A percentile compares a stretch with the other conserved stretches of the same genome.
phyloP scores from a whole-genome alignment of 306 rosid species.

The Cicer judaicum region DNA sequence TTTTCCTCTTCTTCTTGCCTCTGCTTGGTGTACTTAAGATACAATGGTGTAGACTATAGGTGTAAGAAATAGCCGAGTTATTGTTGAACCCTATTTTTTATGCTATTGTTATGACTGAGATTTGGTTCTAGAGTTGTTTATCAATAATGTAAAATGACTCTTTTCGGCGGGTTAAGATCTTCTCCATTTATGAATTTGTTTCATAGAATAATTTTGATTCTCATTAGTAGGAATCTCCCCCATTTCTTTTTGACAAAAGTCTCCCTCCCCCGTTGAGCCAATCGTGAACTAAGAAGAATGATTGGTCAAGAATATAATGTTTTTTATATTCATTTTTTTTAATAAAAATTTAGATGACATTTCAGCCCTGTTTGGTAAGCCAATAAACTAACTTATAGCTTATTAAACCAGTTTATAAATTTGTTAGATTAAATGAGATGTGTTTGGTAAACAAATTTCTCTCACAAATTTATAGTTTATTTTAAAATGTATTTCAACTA shows the following conservation, averaged over 20 bases:
- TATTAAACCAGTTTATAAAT: too few relatives aligned
- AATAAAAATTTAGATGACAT: too few relatives aligned
- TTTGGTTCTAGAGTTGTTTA: constrained; percentile 2
- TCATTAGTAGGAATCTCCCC: neutral
- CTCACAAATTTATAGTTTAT: too few relatives aligned
- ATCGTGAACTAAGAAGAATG: neutral
- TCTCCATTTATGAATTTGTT: neutral
- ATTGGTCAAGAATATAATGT: neutral
- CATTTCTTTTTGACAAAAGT: neutral
- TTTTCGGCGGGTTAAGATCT: neutral
- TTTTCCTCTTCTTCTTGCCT: neutral
- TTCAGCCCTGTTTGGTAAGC: too few relatives aligned
- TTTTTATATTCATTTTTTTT: too few relatives aligned
- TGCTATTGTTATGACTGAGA: constrained; percentile 25
- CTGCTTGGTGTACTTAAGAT: constrained; percentile 33
- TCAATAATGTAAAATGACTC: constrained; percentile 1
- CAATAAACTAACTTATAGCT: too few relatives aligned
- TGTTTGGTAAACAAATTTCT: too few relatives aligned
- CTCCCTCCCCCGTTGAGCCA: neutral
- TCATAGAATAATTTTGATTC: neutral
- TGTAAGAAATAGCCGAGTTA: neutral
- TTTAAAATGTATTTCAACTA: too few relatives aligned
- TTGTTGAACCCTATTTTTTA: constrained; percentile 1
- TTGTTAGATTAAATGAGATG: too few relatives aligned
- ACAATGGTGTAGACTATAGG: constrained; percentile 13